phyloP scores from a whole-genome alignment of 768 basidiomycete species.

The Agaricus sinodeliciosus region DNA sequence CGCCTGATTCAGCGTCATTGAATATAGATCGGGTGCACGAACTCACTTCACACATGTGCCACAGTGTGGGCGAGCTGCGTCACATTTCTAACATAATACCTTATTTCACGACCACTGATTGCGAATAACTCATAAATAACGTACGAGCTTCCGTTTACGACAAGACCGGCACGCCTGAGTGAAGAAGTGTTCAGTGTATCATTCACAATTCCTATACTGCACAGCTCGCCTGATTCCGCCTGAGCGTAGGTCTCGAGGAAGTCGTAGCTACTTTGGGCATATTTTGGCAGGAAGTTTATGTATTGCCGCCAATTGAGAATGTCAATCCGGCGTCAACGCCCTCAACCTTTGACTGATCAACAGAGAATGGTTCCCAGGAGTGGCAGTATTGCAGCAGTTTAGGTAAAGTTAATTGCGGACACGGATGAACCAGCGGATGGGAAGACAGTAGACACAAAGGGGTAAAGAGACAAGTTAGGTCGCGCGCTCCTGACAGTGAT shows the following conservation, averaged over 20 bases:
- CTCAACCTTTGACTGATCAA: background rate
- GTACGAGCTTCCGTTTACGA: constrained; percentile 77
- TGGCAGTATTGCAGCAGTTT: background rate
- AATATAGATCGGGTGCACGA: background rate
- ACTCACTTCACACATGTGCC: constrained; percentile 77
- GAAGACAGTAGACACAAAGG: background rate
- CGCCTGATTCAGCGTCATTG: background rate
- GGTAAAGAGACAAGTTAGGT: background rate
- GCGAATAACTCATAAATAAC: constrained; percentile 18
- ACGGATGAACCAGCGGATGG: background rate
- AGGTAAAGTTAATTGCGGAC: background rate
- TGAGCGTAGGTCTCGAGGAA: constrained; percentile 55
- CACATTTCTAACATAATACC: constrained; percentile 63
- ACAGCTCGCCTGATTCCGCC: constrained; percentile 64
- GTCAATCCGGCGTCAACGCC: background rate
- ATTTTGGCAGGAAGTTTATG: background rate
- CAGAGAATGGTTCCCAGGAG: background rate
- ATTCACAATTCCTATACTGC: background rate
- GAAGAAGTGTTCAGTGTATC: constrained; percentile 6
- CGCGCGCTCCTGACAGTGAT: background rate
- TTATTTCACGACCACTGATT: background rate
- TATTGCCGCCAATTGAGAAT: background rate
- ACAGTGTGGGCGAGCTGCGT: constrained; percentile 81
- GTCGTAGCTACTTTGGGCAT: constrained; percentile 66
- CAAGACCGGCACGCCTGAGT: constrained; percentile 75